Base-by-base conservation (phyloP, 805 yeast species). In the Starmerella khaoyaiensis region DNA sequence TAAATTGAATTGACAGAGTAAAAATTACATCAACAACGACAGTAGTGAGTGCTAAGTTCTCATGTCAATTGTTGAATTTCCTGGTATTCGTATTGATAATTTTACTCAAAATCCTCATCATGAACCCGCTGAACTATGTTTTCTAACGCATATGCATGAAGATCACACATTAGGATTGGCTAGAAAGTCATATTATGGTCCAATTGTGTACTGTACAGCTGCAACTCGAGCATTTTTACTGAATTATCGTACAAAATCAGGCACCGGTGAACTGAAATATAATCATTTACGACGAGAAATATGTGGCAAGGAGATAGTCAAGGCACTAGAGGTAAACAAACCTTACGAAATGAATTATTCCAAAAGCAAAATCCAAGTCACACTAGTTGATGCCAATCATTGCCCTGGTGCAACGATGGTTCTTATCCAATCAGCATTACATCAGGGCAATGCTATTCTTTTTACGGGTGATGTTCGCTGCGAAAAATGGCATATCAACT, bases 321-420 rank as follows among this genome's bases (percentile, higher is more conserved):
- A 30, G 29, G 41, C 21, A 7, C 31, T 50, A 18, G 44, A 43
- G 3, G 28, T 43, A 19, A 39, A 44, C 21, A 19, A 31, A 26
- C 44, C 51, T 4, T 36, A 40, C 28, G 20, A 9, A 11, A 26
- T 49, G 8, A 5, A 43, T 47, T 16, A 50, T 42, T 24, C 24
- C 39, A 22, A 40, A 40, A 10, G 47, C 33, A 20, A 17, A 7
- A 22, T 71, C 5, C 49, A 37, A 5, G 53, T 72, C 2, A 65
- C 72, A 1, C 48, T 67, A 20, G 58, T 74, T 2, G 64, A 64
- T 5, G 64, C 74, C 0, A 63, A 72, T 47, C 80, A 74, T 46
- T 74, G 79, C 48, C 71, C 76, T 10, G 79, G 79, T 3, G 62
- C 76, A 3, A 60, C 63, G 2, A 69, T 73, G 74, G 67, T 69